Percentiles rank a stretch among this genome's conserved stretches.
phyloP scores from a whole-genome alignment of 1,284 basidiomycete genomes.

The Meira nashicola region DNA sequence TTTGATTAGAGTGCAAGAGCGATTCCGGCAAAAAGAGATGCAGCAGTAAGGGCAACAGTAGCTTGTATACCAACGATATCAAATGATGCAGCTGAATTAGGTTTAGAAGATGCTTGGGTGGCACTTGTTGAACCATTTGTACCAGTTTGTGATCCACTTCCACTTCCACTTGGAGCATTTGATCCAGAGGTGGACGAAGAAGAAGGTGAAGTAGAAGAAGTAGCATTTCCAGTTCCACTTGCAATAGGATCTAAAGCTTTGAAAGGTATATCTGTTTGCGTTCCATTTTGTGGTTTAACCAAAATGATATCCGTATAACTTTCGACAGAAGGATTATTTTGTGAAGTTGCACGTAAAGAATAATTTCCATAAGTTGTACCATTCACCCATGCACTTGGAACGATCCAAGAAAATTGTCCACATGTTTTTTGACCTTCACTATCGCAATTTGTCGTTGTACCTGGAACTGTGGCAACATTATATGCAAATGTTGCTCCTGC shows the following conservation, averaged over 20 bases:
- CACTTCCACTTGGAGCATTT: too few relatives aligned
- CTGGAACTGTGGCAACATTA: slow-evolving; percentile 28
- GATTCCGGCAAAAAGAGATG: too few relatives aligned
- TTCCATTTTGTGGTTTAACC: slow-evolving; percentile 12
- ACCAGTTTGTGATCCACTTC: too few relatives aligned
- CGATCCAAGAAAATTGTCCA: slow-evolving; percentile 31
- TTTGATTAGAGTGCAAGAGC: too few relatives aligned
- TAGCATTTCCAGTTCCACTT: background rate
- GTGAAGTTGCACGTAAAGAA: slow-evolving; percentile 24
- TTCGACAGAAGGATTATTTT: slow-evolving; percentile 22
- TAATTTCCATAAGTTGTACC: slow-evolving; percentile 17
- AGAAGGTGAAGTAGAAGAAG: background rate
- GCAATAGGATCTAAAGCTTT: background rate
- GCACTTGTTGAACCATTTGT: too few relatives aligned
- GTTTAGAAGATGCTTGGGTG: too few relatives aligned
- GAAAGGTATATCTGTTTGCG: background rate
- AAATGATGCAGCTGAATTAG: too few relatives aligned
- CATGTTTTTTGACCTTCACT: slow-evolving; percentile 25
- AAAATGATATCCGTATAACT: slow-evolving; percentile 40
- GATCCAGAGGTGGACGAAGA: background rate
- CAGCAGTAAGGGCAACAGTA: too few relatives aligned
- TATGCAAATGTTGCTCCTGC: slow-evolving; percentile 28
- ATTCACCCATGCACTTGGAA: slow-evolving; percentile 32
- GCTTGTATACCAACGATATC: too few relatives aligned
- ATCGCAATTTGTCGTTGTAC: slow-evolving; percentile 30